These are phyloP conservation scores for Sarocladium kiliense DNA, from an alignment of 2,329 filamentous ascomycete species.

Conservation along the genomic window DNA sequence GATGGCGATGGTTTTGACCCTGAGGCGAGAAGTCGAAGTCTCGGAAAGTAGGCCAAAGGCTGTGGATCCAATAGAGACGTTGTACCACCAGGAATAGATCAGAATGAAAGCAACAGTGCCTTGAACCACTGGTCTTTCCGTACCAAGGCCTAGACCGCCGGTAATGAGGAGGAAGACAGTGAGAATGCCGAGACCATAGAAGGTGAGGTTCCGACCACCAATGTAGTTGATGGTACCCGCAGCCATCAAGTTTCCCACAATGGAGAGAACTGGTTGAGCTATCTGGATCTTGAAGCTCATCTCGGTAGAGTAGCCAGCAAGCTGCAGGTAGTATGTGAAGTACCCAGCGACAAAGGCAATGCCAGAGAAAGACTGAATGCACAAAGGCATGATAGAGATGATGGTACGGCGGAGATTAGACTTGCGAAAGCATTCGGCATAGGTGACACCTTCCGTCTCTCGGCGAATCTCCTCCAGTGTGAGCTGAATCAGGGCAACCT, in stretches of 20 bases:
- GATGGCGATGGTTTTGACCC: constrained; percentile 30
- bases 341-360: constrained; percentile 30
- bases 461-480: constrained; percentile 26
- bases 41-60: constrained; percentile 33
- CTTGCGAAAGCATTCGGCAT: constrained; percentile 33
- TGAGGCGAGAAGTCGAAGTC: constrained; percentile 29
- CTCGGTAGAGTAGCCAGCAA: constrained; percentile 31
- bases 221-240: constrained; percentile 31
- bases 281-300: constrained; percentile 33
- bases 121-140: constrained; percentile 15
- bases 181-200: constrained; percentile 26
- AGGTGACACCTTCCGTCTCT: constrained; percentile 31
- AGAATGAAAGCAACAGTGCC: constrained; percentile 29
- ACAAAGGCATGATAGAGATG: constrained; percentile 29
- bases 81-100: constrained; percentile 32
- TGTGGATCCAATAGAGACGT: constrained; percentile 34
- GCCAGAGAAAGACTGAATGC: constrained; percentile 28
- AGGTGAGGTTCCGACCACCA: constrained; percentile 29
- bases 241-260: constrained; percentile 34
- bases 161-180: constrained; percentile 31
- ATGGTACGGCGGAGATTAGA: constrained; percentile 33
- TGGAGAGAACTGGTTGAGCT: constrained; percentile 30
- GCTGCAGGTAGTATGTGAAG: constrained; percentile 36
- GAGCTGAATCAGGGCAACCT: constrained; percentile 21
- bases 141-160: constrained; percentile 27